These are phyloP conservation scores for Carallia pectinifolia DNA, from an alignment of 345 rosid genomes.

Conservation along the genomic window DNA sequence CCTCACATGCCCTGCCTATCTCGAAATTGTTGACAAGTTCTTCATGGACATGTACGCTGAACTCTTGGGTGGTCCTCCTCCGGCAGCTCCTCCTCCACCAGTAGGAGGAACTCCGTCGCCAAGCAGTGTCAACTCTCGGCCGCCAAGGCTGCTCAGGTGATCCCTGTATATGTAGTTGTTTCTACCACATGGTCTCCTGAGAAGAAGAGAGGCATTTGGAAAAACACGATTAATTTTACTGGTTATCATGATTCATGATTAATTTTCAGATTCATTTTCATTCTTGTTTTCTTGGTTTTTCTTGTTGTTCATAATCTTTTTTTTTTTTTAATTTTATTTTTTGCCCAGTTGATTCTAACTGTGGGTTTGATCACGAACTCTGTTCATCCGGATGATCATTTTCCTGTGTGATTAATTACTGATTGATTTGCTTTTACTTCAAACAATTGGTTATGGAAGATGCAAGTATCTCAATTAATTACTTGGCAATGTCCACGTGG, in stretches of 20 bases:
- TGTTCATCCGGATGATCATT: not conserved
- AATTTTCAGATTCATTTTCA: conserved; percentile 2
- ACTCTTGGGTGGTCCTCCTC: conserved; percentile 17
- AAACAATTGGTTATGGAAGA: too few relatives aligned
- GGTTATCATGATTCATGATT: not conserved
- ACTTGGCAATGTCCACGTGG: too few relatives aligned
- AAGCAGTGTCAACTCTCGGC: conserved; percentile 18
- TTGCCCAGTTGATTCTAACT: not conserved
- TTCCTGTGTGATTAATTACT: not conserved
- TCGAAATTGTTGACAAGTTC: conserved; percentile 66
- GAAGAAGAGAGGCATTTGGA: not conserved
- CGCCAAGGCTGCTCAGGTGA: not conserved
- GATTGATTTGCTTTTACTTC: not conserved
- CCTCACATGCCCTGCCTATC: conserved; percentile 63
- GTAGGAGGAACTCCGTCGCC: conserved; percentile 2
- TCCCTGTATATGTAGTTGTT: too few relatives aligned
- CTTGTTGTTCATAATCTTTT: too few relatives aligned
- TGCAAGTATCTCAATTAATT: too few relatives aligned
- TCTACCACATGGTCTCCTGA: too few relatives aligned
- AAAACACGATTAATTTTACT: too few relatives aligned
- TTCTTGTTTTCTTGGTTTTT: too few relatives aligned
- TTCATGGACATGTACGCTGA: conserved; percentile 69
- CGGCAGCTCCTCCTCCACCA: too few relatives aligned
- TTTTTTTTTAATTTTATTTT: not conserved
- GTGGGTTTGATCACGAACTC: not conserved